A percentile compares a stretch with the other conserved stretches of the same genome.
phyloP scores from a whole-genome alignment of 1,139 yeast genomes.

The Yamadazyma oceani region DNA sequence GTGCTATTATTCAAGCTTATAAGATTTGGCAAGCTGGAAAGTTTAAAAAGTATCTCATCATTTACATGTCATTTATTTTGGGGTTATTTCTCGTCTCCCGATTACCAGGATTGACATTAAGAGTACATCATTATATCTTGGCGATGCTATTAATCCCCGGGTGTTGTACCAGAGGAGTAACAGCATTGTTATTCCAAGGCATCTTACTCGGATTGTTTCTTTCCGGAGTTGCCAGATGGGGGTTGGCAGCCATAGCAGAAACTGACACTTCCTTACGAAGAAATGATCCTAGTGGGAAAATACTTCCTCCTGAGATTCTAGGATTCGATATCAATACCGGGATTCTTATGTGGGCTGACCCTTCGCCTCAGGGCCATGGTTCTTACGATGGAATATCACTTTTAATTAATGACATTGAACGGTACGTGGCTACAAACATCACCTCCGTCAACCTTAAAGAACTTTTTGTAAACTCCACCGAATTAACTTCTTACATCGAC shows the following conservation, averaged over 20 bases:
- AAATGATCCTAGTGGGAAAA: constrained; percentile 69
- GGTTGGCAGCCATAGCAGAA: constrained; percentile 84
- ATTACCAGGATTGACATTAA: constrained; percentile 69
- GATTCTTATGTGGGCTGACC: constrained; percentile 33
- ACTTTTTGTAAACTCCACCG: constrained; percentile 34
- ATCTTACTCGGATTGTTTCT: constrained; percentile 75
- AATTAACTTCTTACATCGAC: constrained; percentile 34
- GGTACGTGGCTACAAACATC: constrained; percentile 55
- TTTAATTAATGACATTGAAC: constrained; percentile 76
- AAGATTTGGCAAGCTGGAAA: constrained; percentile 80
- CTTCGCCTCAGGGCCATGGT: constrained; percentile 3
- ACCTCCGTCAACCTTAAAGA: constrained; percentile 40
- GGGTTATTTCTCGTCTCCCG: constrained; percentile 47
- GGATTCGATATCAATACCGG: constrained; percentile 36
- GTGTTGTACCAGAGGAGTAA: constrained; percentile 72
- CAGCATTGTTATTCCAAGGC: constrained; percentile 79
- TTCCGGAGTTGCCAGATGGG: constrained; percentile 92
- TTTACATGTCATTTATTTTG: constrained; percentile 51
- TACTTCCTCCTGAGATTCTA: constrained; percentile 56
- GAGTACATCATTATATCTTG: constrained; percentile 87
- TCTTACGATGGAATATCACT: constrained; percentile 55
- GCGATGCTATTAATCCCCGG: constrained; percentile 84
- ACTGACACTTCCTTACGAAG: constrained; percentile 67
- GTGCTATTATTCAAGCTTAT: constrained; percentile 74
- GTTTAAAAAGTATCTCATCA: constrained; percentile 53